phyloP scores from a whole-genome alignment of 2,329 filamentous ascomycete species.

The Didymella arachidicola region DNA sequence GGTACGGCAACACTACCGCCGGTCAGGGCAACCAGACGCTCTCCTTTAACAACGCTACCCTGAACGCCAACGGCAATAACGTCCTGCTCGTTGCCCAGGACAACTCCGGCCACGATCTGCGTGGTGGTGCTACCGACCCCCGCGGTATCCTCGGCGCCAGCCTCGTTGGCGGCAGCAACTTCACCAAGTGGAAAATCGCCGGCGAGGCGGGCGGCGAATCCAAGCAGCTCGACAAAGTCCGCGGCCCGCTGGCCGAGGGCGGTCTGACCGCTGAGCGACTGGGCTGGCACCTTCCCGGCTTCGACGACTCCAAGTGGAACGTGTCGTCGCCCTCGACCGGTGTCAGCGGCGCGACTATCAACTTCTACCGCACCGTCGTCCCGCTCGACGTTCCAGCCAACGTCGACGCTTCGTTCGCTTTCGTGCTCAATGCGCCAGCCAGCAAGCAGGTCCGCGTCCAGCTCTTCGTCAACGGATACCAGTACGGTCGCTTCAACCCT shows the following conservation, averaged over 20 bases:
- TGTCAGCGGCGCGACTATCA: slow-evolving; percentile 60
- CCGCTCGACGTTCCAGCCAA: slow-evolving; percentile 60
- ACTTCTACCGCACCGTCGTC: slow-evolving; percentile 63
- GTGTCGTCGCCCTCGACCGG: slow-evolving; percentile 49
- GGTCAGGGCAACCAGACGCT: slow-evolving; percentile 53
- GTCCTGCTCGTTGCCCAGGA: slow-evolving; percentile 66
- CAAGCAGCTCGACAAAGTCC: slow-evolving; percentile 61
- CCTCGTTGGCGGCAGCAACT: slow-evolving; percentile 54
- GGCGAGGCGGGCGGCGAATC: slow-evolving; percentile 63
- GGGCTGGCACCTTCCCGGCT: slow-evolving; percentile 67
- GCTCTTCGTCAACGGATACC: slow-evolving; percentile 71
- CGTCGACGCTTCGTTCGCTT: slow-evolving; percentile 65
- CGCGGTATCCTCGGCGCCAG: slow-evolving; percentile 63
- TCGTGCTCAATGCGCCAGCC: slow-evolving; percentile 59
- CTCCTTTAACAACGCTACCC: slow-evolving; percentile 60
- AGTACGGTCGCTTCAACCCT: slow-evolving; percentile 67
- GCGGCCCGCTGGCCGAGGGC: slow-evolving; percentile 65
- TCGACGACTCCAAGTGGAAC: slow-evolving; percentile 58
- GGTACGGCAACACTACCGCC: slow-evolving; percentile 58
- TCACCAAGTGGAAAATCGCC: slow-evolving; percentile 65
- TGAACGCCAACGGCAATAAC: slow-evolving; percentile 53
- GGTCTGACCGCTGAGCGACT: slow-evolving; percentile 66
- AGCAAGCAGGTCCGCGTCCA: slow-evolving; percentile 60
- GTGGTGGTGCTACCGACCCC: slow-evolving; percentile 57
- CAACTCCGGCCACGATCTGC: slow-evolving; percentile 67